Conservation (phyloP, 106 monocot species). For the Platanthera guangdongensis region DNA sequence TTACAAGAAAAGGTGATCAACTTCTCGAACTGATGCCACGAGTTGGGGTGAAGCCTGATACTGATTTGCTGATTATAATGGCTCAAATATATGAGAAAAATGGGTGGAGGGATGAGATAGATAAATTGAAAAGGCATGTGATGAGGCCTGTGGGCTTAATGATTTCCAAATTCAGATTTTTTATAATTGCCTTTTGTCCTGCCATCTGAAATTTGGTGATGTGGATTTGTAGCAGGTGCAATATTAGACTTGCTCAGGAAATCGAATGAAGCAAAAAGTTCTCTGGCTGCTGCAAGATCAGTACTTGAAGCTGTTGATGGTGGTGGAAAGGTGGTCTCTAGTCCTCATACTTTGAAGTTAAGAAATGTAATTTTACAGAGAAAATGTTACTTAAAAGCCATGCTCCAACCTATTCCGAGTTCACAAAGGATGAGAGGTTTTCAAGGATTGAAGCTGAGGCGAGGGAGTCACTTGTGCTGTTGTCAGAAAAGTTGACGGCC, state of each 20-base stretch:
- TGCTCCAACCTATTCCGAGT: constrained; percentile 47
- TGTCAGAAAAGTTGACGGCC: constrained; percentile 46
- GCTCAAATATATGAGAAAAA: constrained; percentile 83
- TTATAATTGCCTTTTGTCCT: constrained; percentile 75
- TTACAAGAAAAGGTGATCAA: constrained; percentile 20
- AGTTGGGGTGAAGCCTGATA: constrained; percentile 57
- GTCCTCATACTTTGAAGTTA: constrained; percentile 10
- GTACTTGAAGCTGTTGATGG: constrained; percentile 42
- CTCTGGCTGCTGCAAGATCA: constrained; percentile 57
- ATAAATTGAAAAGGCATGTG: constrained; percentile 63
- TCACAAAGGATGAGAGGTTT: constrained; percentile 47
- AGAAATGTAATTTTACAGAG: constrained; percentile 7
- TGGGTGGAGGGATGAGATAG: constrained; percentile 62
- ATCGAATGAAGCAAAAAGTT: constrained; percentile 60
- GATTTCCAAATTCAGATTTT: constrained; percentile 56
- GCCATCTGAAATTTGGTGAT: constrained; percentile 81
- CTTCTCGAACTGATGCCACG: constrained; percentile 83
- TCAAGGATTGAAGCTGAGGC: constrained; percentile 52
- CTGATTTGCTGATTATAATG: constrained; percentile 56
- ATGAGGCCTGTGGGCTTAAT: constrained; percentile 45
- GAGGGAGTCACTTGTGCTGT: constrained; percentile 35
- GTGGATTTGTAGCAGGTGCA: constrained; percentile 45
- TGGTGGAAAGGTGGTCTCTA: constrained; percentile 9
- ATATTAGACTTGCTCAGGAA: constrained; percentile 83
- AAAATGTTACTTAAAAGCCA: constrained; percentile 24